These are phyloP conservation scores for Penicillium verhagenii DNA, from an alignment of 495 filamentous ascomycete genomes.

Conservation along the genomic window DNA sequence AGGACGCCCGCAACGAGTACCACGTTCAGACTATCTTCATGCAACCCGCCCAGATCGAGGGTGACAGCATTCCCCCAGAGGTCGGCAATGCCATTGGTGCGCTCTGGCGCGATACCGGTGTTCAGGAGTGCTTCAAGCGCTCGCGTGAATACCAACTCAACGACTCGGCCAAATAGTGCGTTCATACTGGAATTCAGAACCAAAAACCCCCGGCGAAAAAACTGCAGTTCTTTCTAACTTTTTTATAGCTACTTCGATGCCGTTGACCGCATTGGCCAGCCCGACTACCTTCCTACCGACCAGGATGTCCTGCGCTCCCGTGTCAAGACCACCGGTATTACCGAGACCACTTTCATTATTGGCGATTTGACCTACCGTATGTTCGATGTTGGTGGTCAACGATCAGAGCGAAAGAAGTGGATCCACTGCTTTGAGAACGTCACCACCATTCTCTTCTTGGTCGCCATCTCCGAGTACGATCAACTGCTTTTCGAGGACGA, in stretches of 20 bases:
- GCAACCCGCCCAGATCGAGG: constrained; percentile 93
- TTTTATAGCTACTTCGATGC: constrained; percentile 87
- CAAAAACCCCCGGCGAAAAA: not conserved
- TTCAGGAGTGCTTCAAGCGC: constrained; percentile 92
- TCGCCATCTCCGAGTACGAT: constrained; percentile 99
- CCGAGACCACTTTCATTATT: constrained; percentile 97
- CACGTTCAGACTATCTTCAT: constrained; percentile 95
- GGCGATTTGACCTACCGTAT: constrained; percentile 97
- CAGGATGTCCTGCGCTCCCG: constrained; percentile 96
- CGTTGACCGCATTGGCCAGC: constrained; percentile 84
- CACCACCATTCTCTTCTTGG: constrained; percentile 96
- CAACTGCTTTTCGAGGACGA: constrained; percentile 94
- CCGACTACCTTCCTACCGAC: constrained; percentile 94
- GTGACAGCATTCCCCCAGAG: constrained; percentile 90
- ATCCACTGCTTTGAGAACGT: constrained; percentile 99
- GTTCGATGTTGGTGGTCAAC: constrained; percentile 99
- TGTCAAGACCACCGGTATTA: constrained; percentile 99
- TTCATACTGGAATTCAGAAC: constrained; percentile 11
- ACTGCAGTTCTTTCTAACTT: not conserved
- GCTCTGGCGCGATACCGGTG: constrained; percentile 91
- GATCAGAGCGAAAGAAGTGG: constrained; percentile 99
- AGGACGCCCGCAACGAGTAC: constrained; percentile 85
- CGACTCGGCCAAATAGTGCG: constrained; percentile 97
- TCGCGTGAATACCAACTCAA: constrained; percentile 97
- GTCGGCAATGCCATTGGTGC: constrained; percentile 91